Evolutionary conservation across 176 grass and related monocot species (phyloP).

Genomic region (Panicum miliaceum): DNA sequence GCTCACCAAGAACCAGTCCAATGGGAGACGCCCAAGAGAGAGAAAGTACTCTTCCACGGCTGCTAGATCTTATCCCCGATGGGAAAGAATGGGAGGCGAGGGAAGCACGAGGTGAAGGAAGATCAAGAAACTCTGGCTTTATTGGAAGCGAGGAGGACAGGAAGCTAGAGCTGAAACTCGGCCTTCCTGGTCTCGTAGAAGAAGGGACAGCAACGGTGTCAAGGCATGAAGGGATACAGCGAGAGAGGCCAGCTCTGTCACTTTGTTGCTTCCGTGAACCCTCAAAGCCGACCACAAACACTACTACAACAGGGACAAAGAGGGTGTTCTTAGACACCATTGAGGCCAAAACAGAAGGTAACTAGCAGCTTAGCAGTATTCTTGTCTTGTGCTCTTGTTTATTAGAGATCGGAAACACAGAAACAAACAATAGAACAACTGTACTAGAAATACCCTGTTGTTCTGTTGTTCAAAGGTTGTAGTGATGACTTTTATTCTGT

Average conservation of each 20-base stretch:
- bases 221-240: constrained; percentile 35
- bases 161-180: constrained; percentile 84
- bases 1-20: constrained; percentile 34
- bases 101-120: constrained; percentile 21
- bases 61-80: constrained; percentile 83
- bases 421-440: constrained; percentile 35
- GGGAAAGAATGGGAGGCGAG: constrained; percentile 61
- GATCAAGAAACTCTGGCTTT: constrained; percentile 39
- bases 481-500: constrained; percentile 32
- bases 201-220: constrained; percentile 22
- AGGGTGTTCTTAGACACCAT: constrained; percentile 64
- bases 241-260: constrained; percentile 56
- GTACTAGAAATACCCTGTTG: constrained; percentile 13
- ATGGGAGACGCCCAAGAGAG: constrained; percentile 65
- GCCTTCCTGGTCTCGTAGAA: constrained; percentile 64
- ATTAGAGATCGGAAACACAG: constrained; percentile 11
- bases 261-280: constrained; percentile 56
- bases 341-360: constrained; percentile 67
- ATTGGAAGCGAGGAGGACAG: constrained; percentile 60
- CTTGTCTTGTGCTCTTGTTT: constrained; percentile 41
- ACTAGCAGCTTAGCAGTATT: constrained; percentile 20
- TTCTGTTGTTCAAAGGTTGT: constrained; percentile 42
- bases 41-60: constrained; percentile 45
- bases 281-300: constrained; percentile 31
- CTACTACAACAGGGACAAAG: constrained; percentile 57